Evolutionary conservation across 441 rosid species (phyloP).

Genomic region (Capsella rubella): DNA sequence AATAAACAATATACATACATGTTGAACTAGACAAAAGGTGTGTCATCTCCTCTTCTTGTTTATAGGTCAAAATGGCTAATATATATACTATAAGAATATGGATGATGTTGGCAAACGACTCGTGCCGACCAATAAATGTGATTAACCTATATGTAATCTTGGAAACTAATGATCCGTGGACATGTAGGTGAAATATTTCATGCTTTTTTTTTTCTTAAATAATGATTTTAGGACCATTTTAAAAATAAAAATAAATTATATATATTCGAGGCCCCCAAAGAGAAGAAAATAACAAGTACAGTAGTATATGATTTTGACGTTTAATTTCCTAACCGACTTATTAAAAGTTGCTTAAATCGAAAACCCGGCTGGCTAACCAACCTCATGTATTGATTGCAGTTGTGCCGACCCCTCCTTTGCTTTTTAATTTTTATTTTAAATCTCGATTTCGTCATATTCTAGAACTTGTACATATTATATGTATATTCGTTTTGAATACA

Average conservation of each 20-base stretch:
- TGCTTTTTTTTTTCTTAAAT: not conserved
- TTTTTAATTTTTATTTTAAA: not conserved
- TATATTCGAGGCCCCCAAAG: not conserved
- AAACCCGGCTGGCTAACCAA: constrained; percentile 20
- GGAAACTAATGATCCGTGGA: not conserved
- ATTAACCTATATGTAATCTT: not conserved
- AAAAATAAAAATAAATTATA: not conserved
- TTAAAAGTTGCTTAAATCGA: constrained; percentile 8
- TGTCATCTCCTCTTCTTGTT: not conserved
- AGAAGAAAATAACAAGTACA: not conserved
- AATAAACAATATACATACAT: constrained; percentile 5
- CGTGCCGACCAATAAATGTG: constrained; percentile 43
- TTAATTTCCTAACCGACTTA: constrained; percentile 20
- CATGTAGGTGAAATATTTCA: constrained; percentile 2
- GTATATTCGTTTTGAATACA: too few relatives aligned
- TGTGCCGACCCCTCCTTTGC: not conserved
- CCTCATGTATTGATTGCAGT: constrained; percentile 29
- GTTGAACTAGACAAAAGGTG: not conserved
- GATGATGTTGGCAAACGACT: constrained; percentile 20
- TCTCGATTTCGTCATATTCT: not conserved
- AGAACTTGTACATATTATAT: not conserved
- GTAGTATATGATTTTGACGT: constrained; percentile 17
- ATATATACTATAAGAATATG: not conserved
- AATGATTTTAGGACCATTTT: not conserved
- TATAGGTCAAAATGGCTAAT: constrained; percentile 1